Conservation (phyloP, 2,329 filamentous ascomycete species). For the Sporothrix brasiliensis region DNA sequence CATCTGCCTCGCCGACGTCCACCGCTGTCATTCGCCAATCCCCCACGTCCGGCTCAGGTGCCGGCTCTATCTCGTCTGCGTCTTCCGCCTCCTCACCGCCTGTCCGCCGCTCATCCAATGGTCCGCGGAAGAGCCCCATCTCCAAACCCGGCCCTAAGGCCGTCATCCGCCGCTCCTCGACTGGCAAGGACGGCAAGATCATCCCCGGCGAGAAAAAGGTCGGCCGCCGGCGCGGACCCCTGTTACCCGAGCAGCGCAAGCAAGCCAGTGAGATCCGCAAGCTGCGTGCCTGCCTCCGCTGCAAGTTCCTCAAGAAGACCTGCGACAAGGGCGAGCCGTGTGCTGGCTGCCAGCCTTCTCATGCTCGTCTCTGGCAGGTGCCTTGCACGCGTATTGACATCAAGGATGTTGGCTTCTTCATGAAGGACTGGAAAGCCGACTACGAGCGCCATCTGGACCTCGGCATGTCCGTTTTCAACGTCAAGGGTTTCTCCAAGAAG, state of each 20-base stretch:
- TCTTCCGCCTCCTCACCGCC: conserved; percentile 65
- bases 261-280: conserved; percentile 97
- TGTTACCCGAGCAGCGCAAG: conserved; percentile 90
- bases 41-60: conserved; percentile 63
- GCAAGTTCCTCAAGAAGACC: conserved; percentile 99
- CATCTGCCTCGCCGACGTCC: conserved; percentile 21
- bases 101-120: conserved; percentile 65
- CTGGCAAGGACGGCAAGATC: conserved; percentile 73
- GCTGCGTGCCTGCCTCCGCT: conserved; percentile 86
- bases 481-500: conserved; percentile 77
- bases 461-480: conserved; percentile 89
- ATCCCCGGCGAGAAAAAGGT: conserved; percentile 81
- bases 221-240: conserved; percentile 83
- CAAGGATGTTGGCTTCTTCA: conserved; percentile 97
- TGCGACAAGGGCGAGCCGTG: conserved; percentile 98
- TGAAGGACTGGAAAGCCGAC: conserved; percentile 99
- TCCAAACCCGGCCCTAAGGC: conserved; percentile 76
- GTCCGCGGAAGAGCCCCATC: conserved; percentile 73
- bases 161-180: conserved; percentile 76
- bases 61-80: conserved; percentile 46
- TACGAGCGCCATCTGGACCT: conserved; percentile 87
- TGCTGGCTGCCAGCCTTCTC: conserved; percentile 90
- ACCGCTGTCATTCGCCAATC: conserved; percentile 52
- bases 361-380: conserved; percentile 94
- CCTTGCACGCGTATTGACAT: conserved; percentile 98